Percentiles rank a stretch among this genome's conserved stretches.
Evolutionary conservation across 208 protist genomes (phyloP).

Genomic region (Tritrichomonas musculus): DNA sequence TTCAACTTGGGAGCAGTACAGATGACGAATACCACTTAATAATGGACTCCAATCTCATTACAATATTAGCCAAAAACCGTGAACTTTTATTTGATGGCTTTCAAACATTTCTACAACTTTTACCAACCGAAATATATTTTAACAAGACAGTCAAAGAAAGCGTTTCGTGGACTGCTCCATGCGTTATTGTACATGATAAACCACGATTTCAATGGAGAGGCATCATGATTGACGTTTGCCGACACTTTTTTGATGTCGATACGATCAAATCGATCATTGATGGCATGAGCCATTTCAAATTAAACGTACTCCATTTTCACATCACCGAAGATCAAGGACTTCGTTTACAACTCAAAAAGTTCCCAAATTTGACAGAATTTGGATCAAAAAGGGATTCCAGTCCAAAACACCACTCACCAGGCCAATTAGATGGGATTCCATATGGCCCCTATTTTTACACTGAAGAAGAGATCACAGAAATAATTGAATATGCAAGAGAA

Average conservation of each 20-base stretch:
- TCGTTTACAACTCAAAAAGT: not conserved
- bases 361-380: not conserved
- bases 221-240: slow-evolving; percentile 24
- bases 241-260: not conserved
- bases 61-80: not conserved
- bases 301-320: not conserved
- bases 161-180: not conserved
- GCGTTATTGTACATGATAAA: not conserved
- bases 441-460: slow-evolving; percentile 21
- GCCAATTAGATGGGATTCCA: too few relatives aligned
- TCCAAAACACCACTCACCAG: too few relatives aligned
- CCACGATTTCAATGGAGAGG: slow-evolving; percentile 4
- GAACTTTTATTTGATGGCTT: not conserved
- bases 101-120: not conserved
- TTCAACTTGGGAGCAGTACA: too few relatives aligned
- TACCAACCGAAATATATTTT: not conserved
- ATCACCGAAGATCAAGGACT: not conserved
- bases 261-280: not conserved
- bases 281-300: not conserved
- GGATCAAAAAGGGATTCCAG: too few relatives aligned
- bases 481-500: not conserved
- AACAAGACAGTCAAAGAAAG: not conserved
- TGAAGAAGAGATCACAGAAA: not conserved
- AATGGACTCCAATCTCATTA: not conserved
- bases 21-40: not conserved